Base-by-base conservation (phyloP, 805 yeast species). In the Metschnikowia similis region DNA sequence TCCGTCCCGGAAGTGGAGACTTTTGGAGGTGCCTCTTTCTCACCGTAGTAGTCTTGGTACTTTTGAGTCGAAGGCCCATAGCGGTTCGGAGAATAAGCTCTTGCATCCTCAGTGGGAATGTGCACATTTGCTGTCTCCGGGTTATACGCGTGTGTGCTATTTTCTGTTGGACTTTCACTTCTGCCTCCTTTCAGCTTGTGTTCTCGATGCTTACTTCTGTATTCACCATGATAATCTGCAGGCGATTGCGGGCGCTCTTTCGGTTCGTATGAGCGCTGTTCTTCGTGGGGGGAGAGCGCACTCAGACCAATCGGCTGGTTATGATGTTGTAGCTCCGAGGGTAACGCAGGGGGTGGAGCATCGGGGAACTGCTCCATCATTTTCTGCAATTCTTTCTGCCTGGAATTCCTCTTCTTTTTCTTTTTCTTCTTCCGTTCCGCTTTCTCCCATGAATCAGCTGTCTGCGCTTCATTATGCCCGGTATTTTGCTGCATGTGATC, bases 311-410 rank as follows among this genome's bases (percentile, higher is more conserved):
- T 26, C 4, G 45, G 26, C 8, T 17, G 37, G 17, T 36, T 35
- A 10, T 16, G 17, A 16, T 31, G 26, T n/a, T 21, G 45, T 26
- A 44, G 6, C 11, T 32, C 11, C 13, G 45, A 47, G 26, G 56
- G 55, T 6, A 56, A 41, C n/a, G 56, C 41, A 8, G 60, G 60
- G 6, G 59, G 60, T 2, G 60, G 60, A 0, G 56, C 60, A 35
- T 54, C 54, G 9, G 60, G 60, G 4, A 52, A 44, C 21, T 45
- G 39, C 17, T 41, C 45, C 48, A 56, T 48, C 56, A 48, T 46
- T 8, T 38, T 44, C 29, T 42, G 45, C 2, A 40, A 16, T 14
- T 45, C 54, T 21, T 43, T 50, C 30, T n/a, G 43, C 28, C 43
- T 48, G n/a, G 30, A 17, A 29, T 46, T 52, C 41, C 48, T 47